Evolutionary conservation across 177 flowering plant species (phyloP).

Genomic region (Tripterygium wilfordii): DNA sequence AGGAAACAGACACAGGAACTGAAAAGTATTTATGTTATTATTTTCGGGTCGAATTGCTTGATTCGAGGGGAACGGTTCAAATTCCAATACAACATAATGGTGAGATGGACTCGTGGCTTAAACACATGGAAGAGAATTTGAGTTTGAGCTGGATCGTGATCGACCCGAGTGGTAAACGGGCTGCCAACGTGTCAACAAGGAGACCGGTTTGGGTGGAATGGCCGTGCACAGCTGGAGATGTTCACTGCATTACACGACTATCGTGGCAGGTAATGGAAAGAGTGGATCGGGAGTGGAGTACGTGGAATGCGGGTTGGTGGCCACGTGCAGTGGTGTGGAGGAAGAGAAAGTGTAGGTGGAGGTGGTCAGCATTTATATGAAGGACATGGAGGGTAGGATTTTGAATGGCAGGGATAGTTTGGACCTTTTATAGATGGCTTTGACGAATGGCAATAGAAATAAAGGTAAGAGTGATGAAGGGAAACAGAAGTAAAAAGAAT

Average conservation of each 20-base stretch:
- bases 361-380: slow-evolving; percentile 40
- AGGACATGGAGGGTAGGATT: slow-evolving; percentile 45
- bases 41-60: slow-evolving; percentile 60
- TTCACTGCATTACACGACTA: slow-evolving; percentile 32
- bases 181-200: slow-evolving; percentile 43
- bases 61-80: slow-evolving; percentile 39
- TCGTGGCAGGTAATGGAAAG: slow-evolving; percentile 22
- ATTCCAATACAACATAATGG: slow-evolving; percentile 20
- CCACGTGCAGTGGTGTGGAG: slow-evolving; percentile 36
- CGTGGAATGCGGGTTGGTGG: slow-evolving; percentile 38
- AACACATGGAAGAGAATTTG: slow-evolving; percentile 30
- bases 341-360: slow-evolving; percentile 41
- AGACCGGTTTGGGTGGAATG: slow-evolving; percentile 38
- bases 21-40: slow-evolving; percentile 59
- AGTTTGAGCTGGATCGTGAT: slow-evolving; percentile 56
- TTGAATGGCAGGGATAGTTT: slow-evolving; percentile 49
- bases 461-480: slow-evolving; percentile 17
- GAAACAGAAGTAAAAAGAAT: slow-evolving; percentile 27
- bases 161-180: slow-evolving; percentile 31
- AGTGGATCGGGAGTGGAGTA: slow-evolving; percentile 16
- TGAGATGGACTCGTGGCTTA: slow-evolving; percentile 8
- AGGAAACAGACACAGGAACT: slow-evolving; percentile 30
- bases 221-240: slow-evolving; percentile 64
- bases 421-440: slow-evolving; percentile 30
- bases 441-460: slow-evolving; percentile 31